These are phyloP conservation scores for Pythium vanterpoolii DNA, from an alignment of 352 stramenopile genomes.

Conservation along the genomic window DNA sequence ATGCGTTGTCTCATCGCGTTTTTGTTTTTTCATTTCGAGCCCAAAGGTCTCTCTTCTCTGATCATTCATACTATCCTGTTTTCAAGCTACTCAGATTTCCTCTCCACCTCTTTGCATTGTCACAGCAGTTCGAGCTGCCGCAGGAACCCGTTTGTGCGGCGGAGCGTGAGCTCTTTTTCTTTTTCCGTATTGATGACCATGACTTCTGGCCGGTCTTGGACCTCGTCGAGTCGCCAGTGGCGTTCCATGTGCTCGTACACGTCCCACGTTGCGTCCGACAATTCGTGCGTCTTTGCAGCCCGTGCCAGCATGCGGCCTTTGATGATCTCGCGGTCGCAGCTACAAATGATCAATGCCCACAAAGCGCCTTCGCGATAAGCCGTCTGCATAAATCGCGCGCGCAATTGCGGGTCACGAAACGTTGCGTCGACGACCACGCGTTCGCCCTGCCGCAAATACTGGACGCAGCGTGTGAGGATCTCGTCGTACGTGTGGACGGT, in stretches of 20 bases:
- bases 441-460: conserved; percentile 39
- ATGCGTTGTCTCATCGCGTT: background rate
- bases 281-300: conserved; percentile 34
- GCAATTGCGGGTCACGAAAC: conserved; percentile 45
- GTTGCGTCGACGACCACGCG: conserved; percentile 62
- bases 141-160: conserved; percentile 49
- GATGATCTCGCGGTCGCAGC: conserved; percentile 69
- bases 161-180: conserved; percentile 59
- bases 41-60: background rate
- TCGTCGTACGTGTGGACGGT: conserved; percentile 66
- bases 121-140: conserved; percentile 48
- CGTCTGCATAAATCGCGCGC: conserved; percentile 45
- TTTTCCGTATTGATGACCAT: conserved; percentile 67
- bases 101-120: background rate
- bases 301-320: conserved; percentile 56
- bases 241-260: conserved; percentile 68
- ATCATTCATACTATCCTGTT: background rate
- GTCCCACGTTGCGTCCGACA: conserved; percentile 67
- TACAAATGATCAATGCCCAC: conserved; percentile 52
- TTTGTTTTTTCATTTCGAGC: background rate
- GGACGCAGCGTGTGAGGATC: conserved; percentile 37
- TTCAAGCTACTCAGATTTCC: background rate
- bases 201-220: conserved; percentile 35
- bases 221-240: conserved; percentile 37
- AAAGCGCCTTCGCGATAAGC: conserved; percentile 47